These are phyloP conservation scores for Coemansia sp. DNA, from an alignment of 192 early-diverging fungal species.

Conservation along the genomic window DNA sequence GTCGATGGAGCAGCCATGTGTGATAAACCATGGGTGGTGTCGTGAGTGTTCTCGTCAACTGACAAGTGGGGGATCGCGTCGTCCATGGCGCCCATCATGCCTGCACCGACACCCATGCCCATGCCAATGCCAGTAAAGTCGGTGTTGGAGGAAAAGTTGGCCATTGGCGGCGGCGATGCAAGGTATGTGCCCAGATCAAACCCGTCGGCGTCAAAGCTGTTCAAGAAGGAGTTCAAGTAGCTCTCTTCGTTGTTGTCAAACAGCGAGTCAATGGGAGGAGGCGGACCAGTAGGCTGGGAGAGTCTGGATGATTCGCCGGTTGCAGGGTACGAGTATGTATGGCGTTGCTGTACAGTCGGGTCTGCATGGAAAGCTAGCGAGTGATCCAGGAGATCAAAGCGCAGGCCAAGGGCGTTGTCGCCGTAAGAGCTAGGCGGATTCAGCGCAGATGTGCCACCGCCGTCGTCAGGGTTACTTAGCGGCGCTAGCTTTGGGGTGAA, in stretches of 20 bases:
- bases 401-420: slow-evolving; percentile 13
- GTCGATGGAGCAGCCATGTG: slow-evolving; percentile 8
- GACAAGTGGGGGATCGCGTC: slow-evolving; percentile 51
- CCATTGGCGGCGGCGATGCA: slow-evolving; percentile 38
- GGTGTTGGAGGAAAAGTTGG: slow-evolving; percentile 29
- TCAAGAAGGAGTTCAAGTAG: slow-evolving; percentile 50
- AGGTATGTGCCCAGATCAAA: slow-evolving; percentile 31
- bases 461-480: neutral
- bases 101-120: slow-evolving; percentile 51
- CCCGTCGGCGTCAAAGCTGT: slow-evolving; percentile 47
- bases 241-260: slow-evolving; percentile 50
- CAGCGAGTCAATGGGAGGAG: slow-evolving; percentile 17
- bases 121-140: slow-evolving; percentile 43
- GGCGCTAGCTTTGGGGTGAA: slow-evolving; percentile 19
- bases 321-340: slow-evolving; percentile 4
- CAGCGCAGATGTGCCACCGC: neutral
- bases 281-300: neutral
- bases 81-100: slow-evolving; percentile 51
- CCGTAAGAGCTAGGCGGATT: neutral
- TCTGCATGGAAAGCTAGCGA: neutral
- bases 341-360: slow-evolving; percentile 12
- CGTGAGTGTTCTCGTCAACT: slow-evolving; percentile 26
- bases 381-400: neutral
- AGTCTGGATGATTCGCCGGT: neutral
- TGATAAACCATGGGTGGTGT: slow-evolving; percentile 14